Evolutionary conservation across 345 rosid species (phyloP).

Genomic region (Pugionium cornutum): DNA sequence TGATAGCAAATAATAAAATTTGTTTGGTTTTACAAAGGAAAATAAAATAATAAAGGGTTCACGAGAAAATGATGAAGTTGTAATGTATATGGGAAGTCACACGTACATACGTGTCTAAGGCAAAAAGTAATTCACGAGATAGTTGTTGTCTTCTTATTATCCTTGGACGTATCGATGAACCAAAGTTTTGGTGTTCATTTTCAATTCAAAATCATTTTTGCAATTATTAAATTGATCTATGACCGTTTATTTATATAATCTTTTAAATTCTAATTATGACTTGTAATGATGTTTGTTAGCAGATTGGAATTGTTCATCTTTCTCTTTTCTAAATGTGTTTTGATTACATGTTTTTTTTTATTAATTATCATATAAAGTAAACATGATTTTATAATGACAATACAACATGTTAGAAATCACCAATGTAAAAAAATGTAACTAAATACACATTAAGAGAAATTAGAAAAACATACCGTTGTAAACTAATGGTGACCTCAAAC

Average conservation of each 20-base stretch:
- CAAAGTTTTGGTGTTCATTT: conserved; percentile 1
- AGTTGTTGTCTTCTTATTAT: conserved; percentile 25
- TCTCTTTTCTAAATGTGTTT: no score
- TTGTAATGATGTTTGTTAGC: no score
- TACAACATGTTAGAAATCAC: background rate
- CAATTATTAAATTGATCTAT: background rate
- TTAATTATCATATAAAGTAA: no score
- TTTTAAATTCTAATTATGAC: no score
- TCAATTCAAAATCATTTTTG: background rate
- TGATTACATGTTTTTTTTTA: no score
- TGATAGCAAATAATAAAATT: background rate
- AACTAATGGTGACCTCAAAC: background rate
- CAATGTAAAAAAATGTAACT: background rate
- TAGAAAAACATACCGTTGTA: background rate
- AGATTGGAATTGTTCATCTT: no score
- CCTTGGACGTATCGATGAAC: conserved; percentile 19
- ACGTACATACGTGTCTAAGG: conserved; percentile 19
- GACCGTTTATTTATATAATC: no score
- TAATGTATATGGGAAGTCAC: conserved; percentile 2
- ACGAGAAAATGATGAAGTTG: conserved; percentile 32
- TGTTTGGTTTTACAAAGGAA: conserved; percentile 9
- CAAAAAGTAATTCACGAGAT: conserved; percentile 32
- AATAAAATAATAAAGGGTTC: conserved; percentile 6
- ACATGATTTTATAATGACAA: background rate
- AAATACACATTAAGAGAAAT: background rate